A percentile compares a stretch with the other conserved stretches of the same genome.
These are phyloP conservation scores for Suhomyces sp. DNA, from an alignment of 805 yeast genomes.

Conservation along the genomic window DNA sequence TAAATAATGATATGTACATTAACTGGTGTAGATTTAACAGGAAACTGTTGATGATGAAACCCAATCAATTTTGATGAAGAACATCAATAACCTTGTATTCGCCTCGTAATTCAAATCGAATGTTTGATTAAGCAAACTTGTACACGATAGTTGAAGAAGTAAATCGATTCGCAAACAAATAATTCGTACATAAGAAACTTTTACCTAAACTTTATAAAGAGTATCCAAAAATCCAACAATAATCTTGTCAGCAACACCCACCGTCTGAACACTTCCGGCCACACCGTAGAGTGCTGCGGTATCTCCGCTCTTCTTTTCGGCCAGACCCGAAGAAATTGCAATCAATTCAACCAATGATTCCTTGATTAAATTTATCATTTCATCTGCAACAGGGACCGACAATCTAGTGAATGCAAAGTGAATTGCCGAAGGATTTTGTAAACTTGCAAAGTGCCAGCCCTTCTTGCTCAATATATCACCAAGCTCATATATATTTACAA, in stretches of 20 bases:
- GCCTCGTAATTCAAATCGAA: no score
- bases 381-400: constrained; percentile 60
- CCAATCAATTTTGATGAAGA: no score
- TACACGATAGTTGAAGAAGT: no score
- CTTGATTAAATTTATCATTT: constrained; percentile 53
- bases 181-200: no score
- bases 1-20: no score
- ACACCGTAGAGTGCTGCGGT: constrained; percentile 94
- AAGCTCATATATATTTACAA: constrained; percentile 68
- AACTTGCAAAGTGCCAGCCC: constrained; percentile 88
- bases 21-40: no score
- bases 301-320: constrained; percentile 40
- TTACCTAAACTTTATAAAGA: constrained; percentile 61
- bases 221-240: constrained; percentile 82
- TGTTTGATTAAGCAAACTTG: no score
- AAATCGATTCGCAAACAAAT: no score
- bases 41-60: no score
- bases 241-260: constrained; percentile 77
- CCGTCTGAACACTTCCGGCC: constrained; percentile 85
- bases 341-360: constrained; percentile 43
- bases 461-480: constrained; percentile 65
- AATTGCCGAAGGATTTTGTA: constrained; percentile 88
- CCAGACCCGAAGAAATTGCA: constrained; percentile 1
- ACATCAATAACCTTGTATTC: no score
- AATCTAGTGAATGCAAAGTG: constrained; percentile 86